A percentile compares a stretch with the other conserved stretches of the same genome.
Conservation (phyloP, 768 basidiomycete genomes). For the Crucibulum laeve region DNA sequence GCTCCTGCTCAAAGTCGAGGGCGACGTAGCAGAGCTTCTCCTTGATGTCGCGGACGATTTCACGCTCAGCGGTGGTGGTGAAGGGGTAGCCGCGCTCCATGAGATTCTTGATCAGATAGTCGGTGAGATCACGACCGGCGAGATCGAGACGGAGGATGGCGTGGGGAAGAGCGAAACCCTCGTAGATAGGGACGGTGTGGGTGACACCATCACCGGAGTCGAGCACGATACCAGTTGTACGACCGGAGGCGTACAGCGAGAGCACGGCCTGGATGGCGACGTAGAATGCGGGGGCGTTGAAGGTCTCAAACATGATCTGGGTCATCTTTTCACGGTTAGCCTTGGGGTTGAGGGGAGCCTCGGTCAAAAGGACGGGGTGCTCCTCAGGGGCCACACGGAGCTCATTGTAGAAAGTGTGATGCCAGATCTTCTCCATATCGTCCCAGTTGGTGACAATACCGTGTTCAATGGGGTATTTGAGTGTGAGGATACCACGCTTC, state of each 20-base stretch:
- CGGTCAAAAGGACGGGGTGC: constrained; percentile 97
- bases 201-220: constrained; percentile 99
- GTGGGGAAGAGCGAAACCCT: constrained; percentile 99
- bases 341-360: constrained; percentile 95
- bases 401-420: constrained; percentile 95
- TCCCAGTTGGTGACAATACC: constrained; percentile 99
- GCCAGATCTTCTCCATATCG: constrained; percentile 99
- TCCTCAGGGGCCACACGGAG: constrained; percentile 95
- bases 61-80: constrained; percentile 95
- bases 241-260: constrained; percentile 91
- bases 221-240: constrained; percentile 98
- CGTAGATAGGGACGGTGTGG: constrained; percentile 97
- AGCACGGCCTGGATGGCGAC: constrained; percentile 97
- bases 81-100: constrained; percentile 55
- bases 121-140: constrained; percentile 71
- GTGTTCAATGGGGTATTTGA: constrained; percentile 99
- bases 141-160: constrained; percentile 95
- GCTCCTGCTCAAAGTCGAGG: constrained; percentile 84
- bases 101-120: not conserved
- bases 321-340: constrained; percentile 95
- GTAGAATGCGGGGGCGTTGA: constrained; percentile 97
- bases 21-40: constrained; percentile 98
- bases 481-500: constrained; percentile 93
- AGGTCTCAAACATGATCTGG: constrained; percentile 99
- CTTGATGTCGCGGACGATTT: constrained; percentile 96